Conservation (phyloP, 371 early-diverging fungal genomes). For the Rhizomucor miehei region DNA sequence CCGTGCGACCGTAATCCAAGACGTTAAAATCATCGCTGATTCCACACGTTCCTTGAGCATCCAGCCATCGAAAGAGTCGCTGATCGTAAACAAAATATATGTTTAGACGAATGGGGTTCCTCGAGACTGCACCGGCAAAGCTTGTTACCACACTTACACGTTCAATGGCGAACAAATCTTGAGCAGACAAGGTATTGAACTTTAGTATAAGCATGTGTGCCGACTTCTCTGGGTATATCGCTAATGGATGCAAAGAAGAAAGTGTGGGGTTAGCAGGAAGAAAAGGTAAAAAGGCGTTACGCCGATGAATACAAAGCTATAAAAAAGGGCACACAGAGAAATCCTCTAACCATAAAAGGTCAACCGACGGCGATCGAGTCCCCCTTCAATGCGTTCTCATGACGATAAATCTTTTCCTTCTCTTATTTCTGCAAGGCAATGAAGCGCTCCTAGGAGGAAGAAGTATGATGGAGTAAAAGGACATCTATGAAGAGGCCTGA, state of each 20-base stretch:
- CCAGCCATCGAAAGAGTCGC: slow-evolving; percentile 26
- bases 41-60: slow-evolving; percentile 10
- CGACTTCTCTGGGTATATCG: not conserved
- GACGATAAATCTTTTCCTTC: too few species aligned
- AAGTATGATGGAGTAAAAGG: too few species aligned
- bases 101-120: not conserved
- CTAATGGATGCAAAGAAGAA: not conserved
- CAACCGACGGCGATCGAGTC: too few species aligned
- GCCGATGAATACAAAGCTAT: too few species aligned
- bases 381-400: too few species aligned
- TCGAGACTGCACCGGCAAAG: not conserved
- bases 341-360: too few species aligned
- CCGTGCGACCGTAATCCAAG: slow-evolving; percentile 26
- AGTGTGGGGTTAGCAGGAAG: too few species aligned
- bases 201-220: slow-evolving; percentile 23
- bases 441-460: too few species aligned
- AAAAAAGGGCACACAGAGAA: too few species aligned
- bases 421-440: too few species aligned
- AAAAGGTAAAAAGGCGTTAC: too few species aligned
- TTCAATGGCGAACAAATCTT: slow-evolving; percentile 24
- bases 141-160: slow-evolving; percentile 18
- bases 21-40: slow-evolving; percentile 18
- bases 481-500: too few species aligned
- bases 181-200: slow-evolving; percentile 17
- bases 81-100: slow-evolving; percentile 8